Evolutionary conservation across 1,284 basidiomycete species (phyloP), one percentile per base, ranked within the genome.

Genomic region (Trichosporon coremiiforme): DNA sequence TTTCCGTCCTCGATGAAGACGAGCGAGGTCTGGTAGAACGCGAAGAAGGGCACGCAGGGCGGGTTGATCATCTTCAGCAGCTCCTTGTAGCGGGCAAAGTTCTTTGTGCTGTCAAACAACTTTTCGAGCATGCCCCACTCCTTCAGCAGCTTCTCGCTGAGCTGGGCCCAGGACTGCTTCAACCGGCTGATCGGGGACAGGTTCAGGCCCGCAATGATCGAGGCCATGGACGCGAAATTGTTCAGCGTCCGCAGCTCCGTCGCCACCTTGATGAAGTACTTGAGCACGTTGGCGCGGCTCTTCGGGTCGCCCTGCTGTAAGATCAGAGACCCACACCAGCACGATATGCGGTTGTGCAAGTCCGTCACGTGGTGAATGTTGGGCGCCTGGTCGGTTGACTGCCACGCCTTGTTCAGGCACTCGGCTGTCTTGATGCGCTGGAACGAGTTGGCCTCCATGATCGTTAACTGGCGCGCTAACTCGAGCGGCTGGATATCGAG

Each of bases 1-100:
- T 95, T 95, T n/a, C 96, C 97, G 78, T 99, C 97, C 82, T 98
- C 94, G 80, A 98, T 97, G 84, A 99, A 98, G 3, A 95, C 95
- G 69, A 99, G 86, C 29, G 93, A 94, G 4, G 95, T 95, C 20
- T 99, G 88, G 85, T 97, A 98, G 68, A 98, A 93, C 76, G 96
- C 96, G 67, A 99, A 91, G 85, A 99, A 99, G 5, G 97, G 97
- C 0, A 99, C 95, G 82, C 95, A 98, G 65, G 97, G 96, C 0
- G 95, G 94, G 50, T 91, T 90, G 71, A 97, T 90, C 62, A 87
- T 89, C 63, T 92, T 90, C 77, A 99, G 88, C 67, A 90, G 88
- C 72, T 91, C 89, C 67, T 94, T 90, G 84, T 99, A 99, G 77
- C 91, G 92, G 36, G 89, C 90, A 85, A 97, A 99, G 79, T 98